Conservation (phyloP, 306 rosid species). For the Vigna mungo region DNA sequence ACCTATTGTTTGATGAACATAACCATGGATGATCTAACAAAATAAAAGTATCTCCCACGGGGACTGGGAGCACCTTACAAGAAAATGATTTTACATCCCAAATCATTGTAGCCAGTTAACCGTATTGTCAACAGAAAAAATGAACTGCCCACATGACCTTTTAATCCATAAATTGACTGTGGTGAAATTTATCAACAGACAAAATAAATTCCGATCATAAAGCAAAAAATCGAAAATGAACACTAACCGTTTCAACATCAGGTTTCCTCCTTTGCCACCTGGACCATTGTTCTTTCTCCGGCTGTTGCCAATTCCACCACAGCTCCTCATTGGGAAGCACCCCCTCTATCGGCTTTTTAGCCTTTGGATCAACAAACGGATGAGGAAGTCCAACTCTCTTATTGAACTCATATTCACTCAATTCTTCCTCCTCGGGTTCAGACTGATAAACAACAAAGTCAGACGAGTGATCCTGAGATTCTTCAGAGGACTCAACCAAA, state of each 20-base stretch:
- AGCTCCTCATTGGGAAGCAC: slow-evolving; percentile 74
- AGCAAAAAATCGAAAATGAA: slow-evolving; percentile 34
- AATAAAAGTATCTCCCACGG: slow-evolving; percentile 14
- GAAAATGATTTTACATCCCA: background rate
- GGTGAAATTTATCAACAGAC: slow-evolving; percentile 13
- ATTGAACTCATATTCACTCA: slow-evolving; percentile 65
- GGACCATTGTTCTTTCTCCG: slow-evolving; percentile 93
- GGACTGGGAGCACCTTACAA: slow-evolving; percentile 18
- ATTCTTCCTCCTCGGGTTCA: slow-evolving; percentile 72
- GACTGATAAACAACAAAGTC: slow-evolving; percentile 83
- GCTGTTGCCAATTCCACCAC: slow-evolving; percentile 98
- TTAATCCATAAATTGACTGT: slow-evolving; percentile 14
- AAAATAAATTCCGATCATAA: slow-evolving; percentile 15
- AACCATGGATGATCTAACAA: slow-evolving; percentile 20
- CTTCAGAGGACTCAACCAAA: slow-evolving; percentile 63
- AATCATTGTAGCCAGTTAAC: background rate
- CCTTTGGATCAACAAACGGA: slow-evolving; percentile 79
- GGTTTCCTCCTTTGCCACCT: slow-evolving; percentile 99
- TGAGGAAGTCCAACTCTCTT: slow-evolving; percentile 88
- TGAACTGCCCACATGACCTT: slow-evolving; percentile 27
- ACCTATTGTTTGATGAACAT: slow-evolving; percentile 16
- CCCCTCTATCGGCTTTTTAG: slow-evolving; percentile 72
- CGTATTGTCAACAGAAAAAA: background rate
- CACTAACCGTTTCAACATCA: slow-evolving; percentile 90
- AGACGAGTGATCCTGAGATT: slow-evolving; percentile 60